Base-by-base conservation (phyloP, 495 filamentous ascomycete species). In the Penicillium goetzii region DNA sequence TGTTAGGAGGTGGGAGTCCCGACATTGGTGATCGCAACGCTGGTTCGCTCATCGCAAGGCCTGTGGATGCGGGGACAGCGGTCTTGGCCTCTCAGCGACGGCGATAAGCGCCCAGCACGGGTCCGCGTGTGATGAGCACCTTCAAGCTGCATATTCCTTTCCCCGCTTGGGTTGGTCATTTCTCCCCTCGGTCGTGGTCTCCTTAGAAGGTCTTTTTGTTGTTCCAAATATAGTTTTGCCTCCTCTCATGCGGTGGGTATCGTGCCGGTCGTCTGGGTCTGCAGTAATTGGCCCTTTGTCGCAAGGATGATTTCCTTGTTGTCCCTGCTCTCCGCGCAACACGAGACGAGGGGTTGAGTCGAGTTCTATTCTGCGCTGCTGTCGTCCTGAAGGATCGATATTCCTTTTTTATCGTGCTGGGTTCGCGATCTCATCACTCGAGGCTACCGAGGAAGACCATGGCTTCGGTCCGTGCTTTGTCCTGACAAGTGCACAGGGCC, bases 191-290 rank as follows among this genome's bases (percentile, higher is more conserved):
- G 33, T 15, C 5, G 36, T 50, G 55, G 36, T 25, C 53, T 34
- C 56, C 28, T 58, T 50, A 40, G 30, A n/a, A 34, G 45, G 21
- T 32, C 23, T 40, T 54, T 58, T 38, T 36, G 43, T 40, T 65
- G 64, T 73, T 73, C 71, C 71, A 73, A 69, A 67, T 77, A 66
- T 78, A 78, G 73, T 59, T 63, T 43, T 25, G 41, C 49, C 45
- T 52, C 58, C 59, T 63, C 57, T n/a, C 50, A 55, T 47, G 61
- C 65, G 62, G 61, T 65, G 63, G 54, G 53, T 60, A 51, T 58
- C 49, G 68, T 61, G 58, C 66, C 65, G 43, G 57, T 9, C 51
- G 33, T 58, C 56, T 66, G 65, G 59, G 61, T 65, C 66, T 64
- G 38, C 64, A 64, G 51, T 61, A 54, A 62, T 54, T 72, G 61